Conservation (phyloP, 2,329 filamentous ascomycete genomes). For the Fusarium buharicum region DNA sequence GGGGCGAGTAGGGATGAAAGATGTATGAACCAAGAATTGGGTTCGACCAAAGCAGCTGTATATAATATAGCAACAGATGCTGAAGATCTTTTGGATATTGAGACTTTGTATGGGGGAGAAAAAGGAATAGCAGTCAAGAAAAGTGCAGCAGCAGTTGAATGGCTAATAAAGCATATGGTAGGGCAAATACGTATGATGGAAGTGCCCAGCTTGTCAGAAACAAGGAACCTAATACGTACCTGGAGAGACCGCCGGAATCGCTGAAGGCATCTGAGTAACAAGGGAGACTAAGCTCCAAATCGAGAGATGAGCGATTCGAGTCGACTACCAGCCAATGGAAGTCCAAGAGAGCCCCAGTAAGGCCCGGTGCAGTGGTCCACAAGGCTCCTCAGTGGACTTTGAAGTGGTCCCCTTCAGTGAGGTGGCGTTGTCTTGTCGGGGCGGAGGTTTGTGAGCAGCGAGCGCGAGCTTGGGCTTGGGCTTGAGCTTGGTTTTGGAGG, state of each 20-base stretch:
- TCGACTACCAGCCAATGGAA: slow-evolving; percentile 28
- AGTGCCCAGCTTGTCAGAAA: slow-evolving; percentile 26
- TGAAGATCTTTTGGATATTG: slow-evolving; percentile 29
- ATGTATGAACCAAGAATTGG: not conserved
- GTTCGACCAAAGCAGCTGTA: slow-evolving; percentile 10
- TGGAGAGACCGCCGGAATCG: slow-evolving; percentile 45
- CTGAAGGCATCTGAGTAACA: slow-evolving; percentile 46
- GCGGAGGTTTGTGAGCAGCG: not conserved
- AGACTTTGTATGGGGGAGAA: slow-evolving; percentile 20
- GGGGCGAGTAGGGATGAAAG: slow-evolving; percentile 6
- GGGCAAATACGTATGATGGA: slow-evolving; percentile 33
- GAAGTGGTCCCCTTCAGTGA: slow-evolving; percentile 17
- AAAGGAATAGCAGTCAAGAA: slow-evolving; percentile 9
- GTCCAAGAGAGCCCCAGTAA: slow-evolving; percentile 35
- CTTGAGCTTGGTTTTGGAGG: slow-evolving; percentile 15
- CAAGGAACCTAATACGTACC: slow-evolving; percentile 43
- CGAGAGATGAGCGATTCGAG: slow-evolving; percentile 34
- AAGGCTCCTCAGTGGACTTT: slow-evolving; percentile 38
- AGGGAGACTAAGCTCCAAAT: slow-evolving; percentile 40
- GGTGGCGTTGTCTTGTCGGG: slow-evolving; percentile 31
- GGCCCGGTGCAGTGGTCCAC: slow-evolving; percentile 43
- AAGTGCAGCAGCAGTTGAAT: slow-evolving; percentile 33
- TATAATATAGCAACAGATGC: slow-evolving; percentile 14
- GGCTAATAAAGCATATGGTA: slow-evolving; percentile 36
- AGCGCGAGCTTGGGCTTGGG: not conserved